Evolutionary conservation across 345 rosid species (phyloP).

Genomic region (Carallia brachiata): DNA sequence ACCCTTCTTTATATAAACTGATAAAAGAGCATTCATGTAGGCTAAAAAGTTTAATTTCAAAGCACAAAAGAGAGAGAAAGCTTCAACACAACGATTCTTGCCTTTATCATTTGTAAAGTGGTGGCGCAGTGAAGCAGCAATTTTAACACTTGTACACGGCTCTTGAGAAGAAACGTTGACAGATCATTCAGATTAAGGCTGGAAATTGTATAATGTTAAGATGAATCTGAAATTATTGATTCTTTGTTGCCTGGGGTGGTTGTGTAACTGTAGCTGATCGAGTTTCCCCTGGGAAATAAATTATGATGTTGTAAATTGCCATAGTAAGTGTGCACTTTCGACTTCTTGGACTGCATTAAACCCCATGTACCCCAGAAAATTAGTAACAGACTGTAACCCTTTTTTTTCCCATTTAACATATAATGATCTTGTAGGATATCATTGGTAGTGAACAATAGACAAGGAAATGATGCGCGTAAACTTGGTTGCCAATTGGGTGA

Average conservation of each 20-base stretch:
- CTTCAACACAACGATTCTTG: constrained; percentile 1
- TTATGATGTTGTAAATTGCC: constrained; percentile 3
- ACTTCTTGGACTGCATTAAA: neutral
- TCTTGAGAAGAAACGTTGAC: neutral
- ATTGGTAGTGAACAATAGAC: no score
- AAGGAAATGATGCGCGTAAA: no score
- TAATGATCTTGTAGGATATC: no score
- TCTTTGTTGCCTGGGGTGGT: neutral
- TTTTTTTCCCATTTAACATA: neutral
- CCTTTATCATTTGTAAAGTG: neutral
- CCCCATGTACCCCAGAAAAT: no score
- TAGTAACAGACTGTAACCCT: no score
- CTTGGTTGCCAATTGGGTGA: no score
- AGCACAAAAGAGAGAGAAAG: neutral
- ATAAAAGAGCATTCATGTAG: constrained; percentile 39
- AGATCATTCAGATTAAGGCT: no score
- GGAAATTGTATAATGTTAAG: neutral
- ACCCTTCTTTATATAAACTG: constrained; percentile 35
- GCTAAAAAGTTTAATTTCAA: constrained; percentile 15
- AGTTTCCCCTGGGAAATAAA: neutral
- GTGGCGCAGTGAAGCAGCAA: neutral
- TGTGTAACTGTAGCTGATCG: neutral
- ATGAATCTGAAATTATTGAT: neutral
- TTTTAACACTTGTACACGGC: neutral
- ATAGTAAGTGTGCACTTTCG: neutral